Evolutionary conservation across 2,329 filamentous ascomycete genomes (phyloP), one percentile per base, ranked within the genome.

Genomic region (Clarireedia paspali): DNA sequence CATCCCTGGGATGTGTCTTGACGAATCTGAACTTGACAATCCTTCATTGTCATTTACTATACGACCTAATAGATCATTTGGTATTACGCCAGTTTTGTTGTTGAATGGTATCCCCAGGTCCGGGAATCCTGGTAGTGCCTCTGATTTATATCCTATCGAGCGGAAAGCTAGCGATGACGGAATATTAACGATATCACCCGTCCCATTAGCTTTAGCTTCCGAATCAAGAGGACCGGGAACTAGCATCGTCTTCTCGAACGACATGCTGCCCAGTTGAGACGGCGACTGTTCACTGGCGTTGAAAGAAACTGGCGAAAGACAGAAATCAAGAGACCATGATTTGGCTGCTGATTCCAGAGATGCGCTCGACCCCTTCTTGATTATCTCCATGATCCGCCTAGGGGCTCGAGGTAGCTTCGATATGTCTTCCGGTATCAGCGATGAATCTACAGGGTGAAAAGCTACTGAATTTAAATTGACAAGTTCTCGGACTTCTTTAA

Each of bases 61-160:
- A 50, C 94, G 83, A 0, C 94, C 94, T 34, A 82, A 73, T 1
- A 85, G 81, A 68, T 96, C 91, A 66, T 96, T 95, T 39, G 82
- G 83, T 47, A 99, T 87, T 20, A 92, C 79, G 4, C 92, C 94
- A 2, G 80, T 79, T 6, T 75, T 74, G 1, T 80, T 71, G 68
- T 97, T 85, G 66, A 99, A 99, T 7, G 84, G 82, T 45, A 96
- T 83, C 2, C 85, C 85, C 0, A 92, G 73, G 4, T 87, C 81
- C 1, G 77, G 71, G 61, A 97, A 86, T 0, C 90, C 92, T 0
- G 83, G 79, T 0, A 99, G 74, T 0, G 89, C 77, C 34, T 86
- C 79, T 0, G 91, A 91, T 64, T 89, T 90, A 74, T 99, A 99
- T 6, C 94, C 94, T 45, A 99, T 91, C n/a, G 90, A 95, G 17